These are phyloP conservation scores for Talaromyces proteolyticus DNA, from an alignment of 495 filamentous ascomycete species.

Conservation along the genomic window DNA sequence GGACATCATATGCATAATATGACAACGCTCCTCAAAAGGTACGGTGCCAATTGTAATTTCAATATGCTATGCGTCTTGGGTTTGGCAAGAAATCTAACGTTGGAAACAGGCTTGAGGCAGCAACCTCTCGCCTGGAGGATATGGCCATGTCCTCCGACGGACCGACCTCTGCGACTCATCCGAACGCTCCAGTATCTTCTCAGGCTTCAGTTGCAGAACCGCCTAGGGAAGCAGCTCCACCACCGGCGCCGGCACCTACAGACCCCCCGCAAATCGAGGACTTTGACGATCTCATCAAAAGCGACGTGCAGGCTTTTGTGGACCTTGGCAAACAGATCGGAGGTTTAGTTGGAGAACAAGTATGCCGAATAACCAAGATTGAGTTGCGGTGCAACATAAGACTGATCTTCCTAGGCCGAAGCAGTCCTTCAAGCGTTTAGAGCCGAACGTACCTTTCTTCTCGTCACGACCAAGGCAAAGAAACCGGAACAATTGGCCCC, in stretches of 20 bases:
- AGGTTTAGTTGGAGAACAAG: conserved; percentile 74
- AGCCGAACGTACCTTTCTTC: conserved; percentile 79
- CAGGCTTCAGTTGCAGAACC: conserved; percentile 27
- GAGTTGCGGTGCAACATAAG: background rate
- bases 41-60: conserved; percentile 25
- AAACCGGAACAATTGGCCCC: conserved; percentile 72
- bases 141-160: conserved; percentile 72
- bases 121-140: conserved; percentile 92
- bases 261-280: conserved; percentile 76
- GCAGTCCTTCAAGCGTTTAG: conserved; percentile 63
- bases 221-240: conserved; percentile 31
- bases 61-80: background rate
- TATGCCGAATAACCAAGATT: conserved; percentile 22
- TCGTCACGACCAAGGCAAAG: conserved; percentile 84
- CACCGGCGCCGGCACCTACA: conserved; percentile 41
- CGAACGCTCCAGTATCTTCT: conserved; percentile 29
- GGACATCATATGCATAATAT: conserved; percentile 85
- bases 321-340: conserved; percentile 72
- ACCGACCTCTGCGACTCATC: conserved; percentile 39
- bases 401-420: conserved; percentile 38
- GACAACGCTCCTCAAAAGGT: conserved; percentile 98
- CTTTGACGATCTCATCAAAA: conserved; percentile 74
- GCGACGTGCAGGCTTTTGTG: conserved; percentile 71
- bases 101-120: conserved; percentile 80
- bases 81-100: conserved; percentile 19